These are phyloP conservation scores for Mucor lusitanicus DNA, from an alignment of 371 early-diverging fungal species.

Conservation along the genomic window DNA sequence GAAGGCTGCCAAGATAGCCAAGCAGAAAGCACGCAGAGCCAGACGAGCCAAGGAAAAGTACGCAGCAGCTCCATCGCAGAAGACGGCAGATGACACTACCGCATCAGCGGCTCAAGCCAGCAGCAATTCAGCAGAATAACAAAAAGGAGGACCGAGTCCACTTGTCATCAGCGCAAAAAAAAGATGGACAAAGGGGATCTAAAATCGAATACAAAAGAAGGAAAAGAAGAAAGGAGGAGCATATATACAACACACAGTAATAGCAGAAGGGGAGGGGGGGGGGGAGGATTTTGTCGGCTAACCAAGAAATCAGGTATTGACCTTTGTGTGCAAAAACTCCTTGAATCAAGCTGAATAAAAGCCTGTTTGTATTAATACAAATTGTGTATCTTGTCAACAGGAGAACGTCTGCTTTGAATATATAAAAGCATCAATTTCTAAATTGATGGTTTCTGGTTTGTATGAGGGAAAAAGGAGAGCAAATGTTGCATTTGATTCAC, in stretches of 20 bases:
- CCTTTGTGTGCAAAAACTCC: background rate
- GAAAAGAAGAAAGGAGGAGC: background rate
- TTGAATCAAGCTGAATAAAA: background rate
- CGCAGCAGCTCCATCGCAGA: slow-evolving; percentile 15
- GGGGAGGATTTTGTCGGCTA: background rate
- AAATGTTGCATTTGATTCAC: background rate
- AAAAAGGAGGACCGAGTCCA: background rate
- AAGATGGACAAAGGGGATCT: background rate
- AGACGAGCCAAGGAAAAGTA: slow-evolving; percentile 53
- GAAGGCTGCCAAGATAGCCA: slow-evolving; percentile 64
- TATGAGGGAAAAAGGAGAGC: background rate
- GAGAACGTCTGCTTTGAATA: background rate
- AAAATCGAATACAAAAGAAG: background rate
- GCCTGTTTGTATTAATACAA: background rate
- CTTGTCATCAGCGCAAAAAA: background rate
- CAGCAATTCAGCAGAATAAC: background rate
- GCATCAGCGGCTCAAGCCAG: background rate
- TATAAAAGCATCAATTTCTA: background rate
- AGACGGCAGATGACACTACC: background rate
- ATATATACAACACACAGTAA: background rate
- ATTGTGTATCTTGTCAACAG: background rate
- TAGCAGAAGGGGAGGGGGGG: background rate
- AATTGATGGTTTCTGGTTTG: too few species aligned
- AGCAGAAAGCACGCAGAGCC: slow-evolving; percentile 61
- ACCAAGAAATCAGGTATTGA: background rate